A percentile compares a stretch with the other conserved stretches of the same genome.
These are phyloP conservation scores for Melaleuca quinquenervia DNA, from an alignment of 345 rosid genomes.

Conservation along the genomic window DNA sequence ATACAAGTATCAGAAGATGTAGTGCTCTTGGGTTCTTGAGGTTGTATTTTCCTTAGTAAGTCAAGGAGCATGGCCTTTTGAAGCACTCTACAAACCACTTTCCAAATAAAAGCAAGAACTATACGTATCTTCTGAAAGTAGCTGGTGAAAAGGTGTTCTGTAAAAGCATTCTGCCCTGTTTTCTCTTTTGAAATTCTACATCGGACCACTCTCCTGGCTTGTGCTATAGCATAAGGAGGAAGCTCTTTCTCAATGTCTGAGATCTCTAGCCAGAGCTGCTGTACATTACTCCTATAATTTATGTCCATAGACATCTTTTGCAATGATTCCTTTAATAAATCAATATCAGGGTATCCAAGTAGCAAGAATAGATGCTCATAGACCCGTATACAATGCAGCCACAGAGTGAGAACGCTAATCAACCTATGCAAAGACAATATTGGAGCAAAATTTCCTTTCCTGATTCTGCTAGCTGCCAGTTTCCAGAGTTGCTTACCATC, in stretches of 20 bases:
- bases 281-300: slow-evolving; percentile 28
- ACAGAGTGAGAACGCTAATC: slow-evolving; percentile 32
- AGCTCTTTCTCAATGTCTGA: slow-evolving; percentile 54
- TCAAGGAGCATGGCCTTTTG: slow-evolving; percentile 13
- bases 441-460: slow-evolving; percentile 41
- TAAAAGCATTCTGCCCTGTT: slow-evolving; percentile 13
- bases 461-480: slow-evolving; percentile 59
- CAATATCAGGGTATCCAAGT: slow-evolving; percentile 42
- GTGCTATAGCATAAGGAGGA: slow-evolving; percentile 68
- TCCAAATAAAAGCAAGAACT: slow-evolving; percentile 26
- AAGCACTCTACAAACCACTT: slow-evolving; percentile 20
- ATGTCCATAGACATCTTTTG: slow-evolving; percentile 34
- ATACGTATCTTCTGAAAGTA: slow-evolving; percentile 17
- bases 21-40: slow-evolving; percentile 20
- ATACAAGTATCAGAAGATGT: slow-evolving; percentile 16
- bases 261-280: slow-evolving; percentile 47
- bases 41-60: slow-evolving; percentile 6
- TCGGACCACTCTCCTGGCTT: slow-evolving; percentile 75
- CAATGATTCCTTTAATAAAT: slow-evolving; percentile 25
- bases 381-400: slow-evolving; percentile 59
- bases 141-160: slow-evolving; percentile 9
- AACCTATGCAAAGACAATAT: slow-evolving; percentile 44
- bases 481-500: slow-evolving; percentile 74
- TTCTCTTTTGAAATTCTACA: slow-evolving; percentile 29
- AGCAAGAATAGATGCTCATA: slow-evolving; percentile 50